Evolutionary conservation across 2,329 filamentous ascomycete genomes (phyloP).

Genomic region (Talaromyces sp.): DNA sequence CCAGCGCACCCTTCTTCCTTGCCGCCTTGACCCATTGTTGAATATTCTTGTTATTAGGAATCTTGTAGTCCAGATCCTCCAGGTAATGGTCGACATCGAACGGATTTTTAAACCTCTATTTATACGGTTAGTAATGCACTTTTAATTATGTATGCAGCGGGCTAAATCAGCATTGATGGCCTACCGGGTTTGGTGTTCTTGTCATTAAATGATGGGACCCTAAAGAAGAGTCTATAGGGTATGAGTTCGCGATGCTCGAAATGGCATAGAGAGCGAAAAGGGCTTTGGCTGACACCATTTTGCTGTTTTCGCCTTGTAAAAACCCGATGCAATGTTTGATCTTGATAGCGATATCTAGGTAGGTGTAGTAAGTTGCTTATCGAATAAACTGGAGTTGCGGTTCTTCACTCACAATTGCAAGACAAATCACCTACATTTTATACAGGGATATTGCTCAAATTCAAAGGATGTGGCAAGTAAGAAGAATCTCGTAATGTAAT

Average conservation of each 20-base stretch:
- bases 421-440: not conserved
- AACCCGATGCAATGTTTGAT: too few relatives aligned
- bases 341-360: not conserved
- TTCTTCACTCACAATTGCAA: not conserved
- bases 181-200: conserved; percentile 8
- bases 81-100: conserved; percentile 11
- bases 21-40: conserved; percentile 9
- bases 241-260: not conserved
- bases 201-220: not conserved
- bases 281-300: conserved; percentile 12
- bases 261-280: conserved; percentile 3
- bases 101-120: conserved; percentile 11
- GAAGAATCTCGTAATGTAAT: not conserved
- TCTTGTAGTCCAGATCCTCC: conserved; percentile 7
- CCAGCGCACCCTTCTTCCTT: conserved; percentile 10
- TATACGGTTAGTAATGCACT: not conserved
- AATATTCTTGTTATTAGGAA: conserved; percentile 11
- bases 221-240: not conserved
- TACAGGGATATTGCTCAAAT: not conserved
- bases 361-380: not conserved
- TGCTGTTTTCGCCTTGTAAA: not conserved
- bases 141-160: not conserved
- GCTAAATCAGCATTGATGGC: not conserved
- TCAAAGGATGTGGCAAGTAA: not conserved
- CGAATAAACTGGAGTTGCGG: not conserved